These are phyloP conservation scores for Verticillium zaregamsianum DNA, from an alignment of 2,329 filamentous ascomycete genomes.

Conservation along the genomic window DNA sequence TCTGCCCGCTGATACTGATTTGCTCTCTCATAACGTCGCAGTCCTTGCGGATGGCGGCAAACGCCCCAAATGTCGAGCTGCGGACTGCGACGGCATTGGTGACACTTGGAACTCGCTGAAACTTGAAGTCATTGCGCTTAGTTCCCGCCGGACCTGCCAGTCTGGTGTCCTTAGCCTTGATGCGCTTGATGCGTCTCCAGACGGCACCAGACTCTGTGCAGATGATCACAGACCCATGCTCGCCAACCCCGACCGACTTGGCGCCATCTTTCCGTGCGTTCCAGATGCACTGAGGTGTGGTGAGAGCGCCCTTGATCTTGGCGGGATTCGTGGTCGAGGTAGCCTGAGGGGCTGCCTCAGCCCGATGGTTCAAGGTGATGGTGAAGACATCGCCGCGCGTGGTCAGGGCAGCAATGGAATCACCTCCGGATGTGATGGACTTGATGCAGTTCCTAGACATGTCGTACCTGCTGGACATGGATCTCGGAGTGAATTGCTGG, in stretches of 20 bases:
- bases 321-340: slow-evolving; percentile 87
- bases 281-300: slow-evolving; percentile 79
- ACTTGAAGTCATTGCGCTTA: slow-evolving; percentile 88
- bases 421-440: slow-evolving; percentile 78
- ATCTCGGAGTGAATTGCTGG: slow-evolving; percentile 62
- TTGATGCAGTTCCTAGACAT: slow-evolving; percentile 63
- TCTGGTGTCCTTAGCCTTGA: slow-evolving; percentile 69
- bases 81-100: slow-evolving; percentile 80
- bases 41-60: slow-evolving; percentile 81
- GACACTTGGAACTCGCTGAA: slow-evolving; percentile 82
- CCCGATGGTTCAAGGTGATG: slow-evolving; percentile 66
- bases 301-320: slow-evolving; percentile 82
- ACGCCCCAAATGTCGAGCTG: slow-evolving; percentile 86
- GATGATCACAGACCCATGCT: slow-evolving; percentile 91
- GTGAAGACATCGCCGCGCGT: slow-evolving; percentile 85
- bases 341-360: slow-evolving; percentile 53
- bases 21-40: slow-evolving; percentile 73
- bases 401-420: slow-evolving; percentile 87
- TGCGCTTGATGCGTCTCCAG: slow-evolving; percentile 81
- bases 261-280: slow-evolving; percentile 82
- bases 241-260: slow-evolving; percentile 80
- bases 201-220: slow-evolving; percentile 90
- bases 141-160: slow-evolving; percentile 43
- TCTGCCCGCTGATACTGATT: slow-evolving; percentile 62
- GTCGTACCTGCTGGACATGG: slow-evolving; percentile 62